Conservation (phyloP, 2,329 filamentous ascomycete genomes). For the Ceratocystiopsis brevicomis region DNA sequence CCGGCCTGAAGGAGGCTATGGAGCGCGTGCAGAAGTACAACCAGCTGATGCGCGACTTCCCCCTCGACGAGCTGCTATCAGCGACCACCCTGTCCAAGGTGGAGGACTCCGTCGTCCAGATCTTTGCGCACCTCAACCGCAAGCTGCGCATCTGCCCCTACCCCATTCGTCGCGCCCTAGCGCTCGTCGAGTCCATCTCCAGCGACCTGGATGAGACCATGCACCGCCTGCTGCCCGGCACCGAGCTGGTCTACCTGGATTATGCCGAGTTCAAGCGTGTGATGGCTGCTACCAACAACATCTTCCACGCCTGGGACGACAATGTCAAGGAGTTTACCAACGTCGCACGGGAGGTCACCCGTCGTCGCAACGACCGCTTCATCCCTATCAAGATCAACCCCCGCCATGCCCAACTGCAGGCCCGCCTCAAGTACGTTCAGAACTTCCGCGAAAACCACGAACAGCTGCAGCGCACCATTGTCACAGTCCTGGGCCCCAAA, state of each 20-base stretch:
- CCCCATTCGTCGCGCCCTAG: slow-evolving; percentile 74
- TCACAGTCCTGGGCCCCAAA: slow-evolving; percentile 81
- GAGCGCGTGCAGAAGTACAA: slow-evolving; percentile 98
- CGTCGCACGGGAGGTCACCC: slow-evolving; percentile 83
- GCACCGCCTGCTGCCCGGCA: slow-evolving; percentile 69
- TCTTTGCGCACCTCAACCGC: slow-evolving; percentile 92
- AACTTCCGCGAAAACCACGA: slow-evolving; percentile 96
- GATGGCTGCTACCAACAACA: slow-evolving; percentile 65
- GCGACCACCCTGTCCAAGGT: slow-evolving; percentile 78
- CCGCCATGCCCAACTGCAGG: slow-evolving; percentile 73
- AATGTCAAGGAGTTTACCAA: slow-evolving; percentile 96
- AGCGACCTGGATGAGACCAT: slow-evolving; percentile 75
- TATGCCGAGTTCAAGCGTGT: slow-evolving; percentile 76
- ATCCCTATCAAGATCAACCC: slow-evolving; percentile 93
- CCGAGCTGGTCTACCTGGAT: slow-evolving; percentile 75
- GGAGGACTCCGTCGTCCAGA: slow-evolving; percentile 70
- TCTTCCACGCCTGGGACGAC: slow-evolving; percentile 89
- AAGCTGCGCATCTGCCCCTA: slow-evolving; percentile 94
- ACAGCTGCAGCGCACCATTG: slow-evolving; percentile 87
- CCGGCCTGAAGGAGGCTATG: slow-evolving; percentile 84
- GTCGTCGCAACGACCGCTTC: slow-evolving; percentile 89
- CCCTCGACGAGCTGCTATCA: slow-evolving; percentile 81
- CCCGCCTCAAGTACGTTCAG: slow-evolving; percentile 78
- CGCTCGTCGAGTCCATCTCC: slow-evolving; percentile 93
- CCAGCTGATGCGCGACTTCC: slow-evolving; percentile 95